phyloP scores from a whole-genome alignment of 2,329 filamentous ascomycete genomes.

The Pyrenophora graminea region DNA sequence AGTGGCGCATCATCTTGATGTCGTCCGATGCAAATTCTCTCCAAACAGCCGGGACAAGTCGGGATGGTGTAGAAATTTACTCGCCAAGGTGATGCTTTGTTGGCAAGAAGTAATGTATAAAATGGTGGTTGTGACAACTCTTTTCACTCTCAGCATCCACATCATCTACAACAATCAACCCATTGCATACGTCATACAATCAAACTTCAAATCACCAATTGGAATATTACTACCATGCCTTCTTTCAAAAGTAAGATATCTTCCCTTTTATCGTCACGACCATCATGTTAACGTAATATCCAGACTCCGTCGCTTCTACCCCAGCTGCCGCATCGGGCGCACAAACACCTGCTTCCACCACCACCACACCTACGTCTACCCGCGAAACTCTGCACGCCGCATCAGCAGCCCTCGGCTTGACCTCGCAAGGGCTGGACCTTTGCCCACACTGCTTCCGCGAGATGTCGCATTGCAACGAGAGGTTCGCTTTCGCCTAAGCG shows the following conservation, averaged over 20 bases:
- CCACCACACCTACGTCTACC: constrained; percentile 18
- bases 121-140: neutral
- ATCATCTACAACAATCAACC: neutral
- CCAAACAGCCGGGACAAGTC: constrained; percentile 23
- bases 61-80: constrained; percentile 19
- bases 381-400: constrained; percentile 31
- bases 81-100: constrained; percentile 22
- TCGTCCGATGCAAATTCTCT: constrained; percentile 26
- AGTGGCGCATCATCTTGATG: constrained; percentile 27
- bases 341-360: constrained; percentile 24
- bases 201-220: neutral
- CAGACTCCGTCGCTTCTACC: constrained; percentile 33
- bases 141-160: neutral
- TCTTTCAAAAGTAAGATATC: constrained; percentile 23
- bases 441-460: constrained; percentile 37
- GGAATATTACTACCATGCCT: constrained; percentile 20
- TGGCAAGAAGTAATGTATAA: constrained; percentile 16
- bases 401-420: constrained; percentile 21
- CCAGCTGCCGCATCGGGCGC: constrained; percentile 27
- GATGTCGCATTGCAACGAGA: constrained; percentile 32
- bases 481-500: constrained; percentile 30
- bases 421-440: constrained; percentile 28
- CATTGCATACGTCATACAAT: neutral
- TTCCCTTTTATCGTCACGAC: neutral
- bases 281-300: constrained; percentile 1